Percentiles rank a stretch among this genome's conserved stretches.
Conservation (phyloP, 2,329 filamentous ascomycete genomes). For the Dactylellina haptotyla region DNA sequence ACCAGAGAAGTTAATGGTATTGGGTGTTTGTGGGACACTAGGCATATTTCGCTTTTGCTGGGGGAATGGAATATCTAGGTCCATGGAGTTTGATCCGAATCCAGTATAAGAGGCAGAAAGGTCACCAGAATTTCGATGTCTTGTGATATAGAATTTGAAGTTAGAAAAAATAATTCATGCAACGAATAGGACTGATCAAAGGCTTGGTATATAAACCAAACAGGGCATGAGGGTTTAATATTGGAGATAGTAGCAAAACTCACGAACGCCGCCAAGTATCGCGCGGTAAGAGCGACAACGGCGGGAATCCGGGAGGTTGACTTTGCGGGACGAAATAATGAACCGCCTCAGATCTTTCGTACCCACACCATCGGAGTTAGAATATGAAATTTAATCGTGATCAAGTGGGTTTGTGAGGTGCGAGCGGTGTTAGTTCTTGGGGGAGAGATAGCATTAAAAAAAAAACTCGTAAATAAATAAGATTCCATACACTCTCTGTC, state of each 20-base stretch:
- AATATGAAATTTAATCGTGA: not conserved
- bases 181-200: not conserved
- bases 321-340: constrained; percentile 37
- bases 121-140: constrained; percentile 52
- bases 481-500: constrained; percentile 49
- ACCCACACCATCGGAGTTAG: constrained; percentile 45
- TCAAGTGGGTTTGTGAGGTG: not conserved
- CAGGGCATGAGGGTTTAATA: not conserved
- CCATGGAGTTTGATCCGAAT: constrained; percentile 45
- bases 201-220: not conserved
- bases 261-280: constrained; percentile 45
- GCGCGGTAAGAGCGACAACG: constrained; percentile 24
- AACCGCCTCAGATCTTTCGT: constrained; percentile 48
- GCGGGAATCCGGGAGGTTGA: constrained; percentile 42
- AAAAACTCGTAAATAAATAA: too few species aligned
- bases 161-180: constrained; percentile 18
- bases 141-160: constrained; percentile 30
- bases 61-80: constrained; percentile 42
- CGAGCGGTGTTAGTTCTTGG: too few species aligned
- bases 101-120: constrained; percentile 51
- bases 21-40: constrained; percentile 6
- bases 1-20: constrained; percentile 5
- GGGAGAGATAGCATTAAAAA: constrained; percentile 5
- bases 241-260: constrained; percentile 33
- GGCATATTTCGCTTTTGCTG: constrained; percentile 26